Evolutionary conservation across 108 stramenopile genomes (phyloP).

Genomic region (Nitzschia inconspicua): DNA sequence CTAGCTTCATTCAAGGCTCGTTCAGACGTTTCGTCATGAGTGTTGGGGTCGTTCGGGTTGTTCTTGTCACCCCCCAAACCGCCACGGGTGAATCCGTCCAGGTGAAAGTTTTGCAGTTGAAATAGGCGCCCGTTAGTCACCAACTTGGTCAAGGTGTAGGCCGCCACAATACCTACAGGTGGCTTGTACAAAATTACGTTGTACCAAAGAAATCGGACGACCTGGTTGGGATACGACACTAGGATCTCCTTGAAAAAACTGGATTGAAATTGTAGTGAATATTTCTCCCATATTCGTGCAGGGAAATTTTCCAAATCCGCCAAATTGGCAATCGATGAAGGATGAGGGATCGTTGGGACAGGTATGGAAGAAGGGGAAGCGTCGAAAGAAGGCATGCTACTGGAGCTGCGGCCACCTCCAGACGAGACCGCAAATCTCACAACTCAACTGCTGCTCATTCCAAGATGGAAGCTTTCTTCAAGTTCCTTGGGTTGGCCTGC

Average conservation of each 20-base stretch:
- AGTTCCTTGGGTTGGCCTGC: no score
- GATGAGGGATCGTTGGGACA: no score
- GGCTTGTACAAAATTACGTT: constrained; percentile 51
- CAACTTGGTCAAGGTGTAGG: constrained; percentile 25
- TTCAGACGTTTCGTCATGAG: constrained; percentile 5
- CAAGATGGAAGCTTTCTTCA: no score
- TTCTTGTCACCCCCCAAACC: background rate
- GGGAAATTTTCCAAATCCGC: no score
- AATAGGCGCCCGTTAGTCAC: constrained; percentile 30
- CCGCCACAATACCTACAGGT: constrained; percentile 66
- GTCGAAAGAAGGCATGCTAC: background rate
- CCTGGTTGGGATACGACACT: background rate
- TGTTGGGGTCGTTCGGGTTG: background rate
- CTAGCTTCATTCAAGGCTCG: constrained; percentile 43
- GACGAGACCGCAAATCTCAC: background rate
- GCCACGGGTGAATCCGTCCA: background rate
- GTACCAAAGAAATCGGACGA: background rate
- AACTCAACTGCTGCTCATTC: no score
- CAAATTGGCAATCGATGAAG: no score
- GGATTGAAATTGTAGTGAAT: no score
- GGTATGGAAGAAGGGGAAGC: background rate
- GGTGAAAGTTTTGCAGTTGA: constrained; percentile 9
- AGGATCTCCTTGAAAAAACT: background rate
- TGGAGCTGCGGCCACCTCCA: background rate
- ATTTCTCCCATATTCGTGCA: no score